Percentiles rank a stretch among this genome's conserved stretches.
Conservation (phyloP, 306 rosid species). For the Heteromeles arbutifolia region DNA sequence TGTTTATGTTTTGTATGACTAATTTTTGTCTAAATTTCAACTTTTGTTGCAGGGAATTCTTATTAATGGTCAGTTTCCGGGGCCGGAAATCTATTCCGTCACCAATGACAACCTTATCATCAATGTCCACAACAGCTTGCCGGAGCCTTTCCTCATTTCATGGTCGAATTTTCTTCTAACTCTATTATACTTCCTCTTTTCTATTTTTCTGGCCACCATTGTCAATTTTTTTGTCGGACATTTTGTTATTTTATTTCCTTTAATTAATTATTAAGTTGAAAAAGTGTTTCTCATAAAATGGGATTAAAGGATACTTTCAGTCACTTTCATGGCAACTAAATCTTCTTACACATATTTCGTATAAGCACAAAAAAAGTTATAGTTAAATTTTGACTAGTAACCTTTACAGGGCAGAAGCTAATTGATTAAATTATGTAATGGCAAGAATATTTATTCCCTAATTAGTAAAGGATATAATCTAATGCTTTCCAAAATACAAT, state of each 20-base stretch:
- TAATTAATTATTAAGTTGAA: not conserved
- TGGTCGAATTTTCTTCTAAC: conserved; percentile 37
- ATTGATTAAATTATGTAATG: not conserved
- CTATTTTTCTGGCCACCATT: not conserved
- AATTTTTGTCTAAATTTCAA: not conserved
- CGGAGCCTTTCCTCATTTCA: conserved; percentile 77
- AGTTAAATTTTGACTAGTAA: not conserved
- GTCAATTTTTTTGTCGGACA: not conserved
- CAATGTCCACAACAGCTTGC: conserved; percentile 63
- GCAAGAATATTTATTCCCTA: not conserved
- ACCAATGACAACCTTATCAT: conserved; percentile 84
- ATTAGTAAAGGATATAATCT: not conserved
- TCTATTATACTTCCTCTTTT: not conserved
- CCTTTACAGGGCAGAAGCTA: not conserved
- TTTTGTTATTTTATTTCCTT: not conserved
- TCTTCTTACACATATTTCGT: not conserved
- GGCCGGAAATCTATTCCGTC: conserved; percentile 66
- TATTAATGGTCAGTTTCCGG: conserved; percentile 83
- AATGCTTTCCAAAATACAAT: not conserved
- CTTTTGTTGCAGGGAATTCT: conserved; percentile 61
- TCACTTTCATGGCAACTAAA: not conserved
- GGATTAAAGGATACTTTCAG: not conserved
- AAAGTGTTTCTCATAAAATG: not conserved
- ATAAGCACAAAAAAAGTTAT: not conserved
- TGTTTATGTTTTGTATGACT: not conserved